Evolutionary conservation across 2,329 filamentous ascomycete genomes (phyloP).

Genomic region (Monosporascus sp.): DNA sequence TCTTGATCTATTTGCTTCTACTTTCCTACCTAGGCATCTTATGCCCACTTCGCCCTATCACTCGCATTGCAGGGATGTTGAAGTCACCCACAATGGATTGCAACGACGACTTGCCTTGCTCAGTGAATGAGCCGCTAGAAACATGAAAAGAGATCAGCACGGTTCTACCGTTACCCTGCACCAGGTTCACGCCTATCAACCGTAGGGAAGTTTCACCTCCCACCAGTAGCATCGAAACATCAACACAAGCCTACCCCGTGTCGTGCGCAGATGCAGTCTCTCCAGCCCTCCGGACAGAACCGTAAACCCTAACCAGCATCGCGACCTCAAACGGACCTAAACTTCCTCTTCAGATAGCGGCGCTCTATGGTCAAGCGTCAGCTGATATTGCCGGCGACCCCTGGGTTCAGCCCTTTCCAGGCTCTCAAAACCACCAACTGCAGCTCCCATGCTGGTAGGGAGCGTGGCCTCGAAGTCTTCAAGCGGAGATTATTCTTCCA

Average conservation of each 20-base stretch:
- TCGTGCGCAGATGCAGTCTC: background rate
- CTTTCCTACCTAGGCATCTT: too few relatives aligned
- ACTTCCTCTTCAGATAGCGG: background rate
- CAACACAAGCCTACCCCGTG: background rate
- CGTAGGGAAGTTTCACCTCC: background rate
- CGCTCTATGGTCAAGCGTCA: slow-evolving; percentile 6
- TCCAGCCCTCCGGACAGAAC: background rate
- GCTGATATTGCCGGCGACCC: slow-evolving; percentile 3
- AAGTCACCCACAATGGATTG: too few relatives aligned
- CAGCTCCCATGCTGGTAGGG: background rate
- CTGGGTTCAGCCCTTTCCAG: slow-evolving; percentile 10
- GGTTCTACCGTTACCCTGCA: background rate
- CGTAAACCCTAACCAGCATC: background rate
- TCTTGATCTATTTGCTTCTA: too few relatives aligned
- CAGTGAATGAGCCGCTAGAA: too few relatives aligned
- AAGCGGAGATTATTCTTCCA: background rate
- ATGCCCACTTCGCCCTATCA: too few relatives aligned
- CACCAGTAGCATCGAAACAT: background rate
- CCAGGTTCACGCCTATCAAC: slow-evolving; percentile 4
- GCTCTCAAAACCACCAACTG: slow-evolving; percentile 17
- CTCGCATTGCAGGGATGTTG: too few relatives aligned
- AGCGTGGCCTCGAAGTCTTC: background rate
- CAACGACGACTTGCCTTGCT: too few relatives aligned
- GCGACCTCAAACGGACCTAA: background rate
- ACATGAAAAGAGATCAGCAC: background rate